Percentiles rank a stretch among this genome's conserved stretches.
Evolutionary conservation across 768 basidiomycete species (phyloP).

Genomic region (Hortiboletus campestris): DNA sequence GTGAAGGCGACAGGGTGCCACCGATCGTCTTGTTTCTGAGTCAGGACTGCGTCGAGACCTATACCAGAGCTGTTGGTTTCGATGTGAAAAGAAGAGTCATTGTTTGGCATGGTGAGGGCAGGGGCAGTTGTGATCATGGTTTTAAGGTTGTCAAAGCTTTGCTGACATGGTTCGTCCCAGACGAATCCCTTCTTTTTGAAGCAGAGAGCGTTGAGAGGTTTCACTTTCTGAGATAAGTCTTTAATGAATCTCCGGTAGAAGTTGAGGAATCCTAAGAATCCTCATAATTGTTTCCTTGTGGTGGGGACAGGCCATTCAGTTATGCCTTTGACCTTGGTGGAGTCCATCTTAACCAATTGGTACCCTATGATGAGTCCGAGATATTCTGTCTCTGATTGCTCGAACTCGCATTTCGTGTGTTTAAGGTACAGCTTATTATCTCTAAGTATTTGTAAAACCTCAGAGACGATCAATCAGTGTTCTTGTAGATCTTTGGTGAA

Average conservation of each 20-base stretch:
- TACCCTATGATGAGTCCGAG: not conserved
- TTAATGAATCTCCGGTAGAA: not conserved
- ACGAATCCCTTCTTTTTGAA: not conserved
- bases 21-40: no score
- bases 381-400: not conserved
- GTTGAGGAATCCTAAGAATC: not conserved
- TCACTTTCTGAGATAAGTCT: not conserved
- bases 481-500: slow-evolving; percentile 30
- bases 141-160: rapidly evolving
- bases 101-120: not conserved
- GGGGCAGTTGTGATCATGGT: not conserved
- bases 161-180: not conserved
- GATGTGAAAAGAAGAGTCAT: no score
- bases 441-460: not conserved
- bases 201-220: not conserved
- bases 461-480: slow-evolving; percentile 8
- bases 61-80: no score
- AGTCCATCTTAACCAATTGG: not conserved
- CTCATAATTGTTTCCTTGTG: not conserved
- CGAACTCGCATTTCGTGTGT: not conserved
- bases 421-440: slow-evolving; percentile 1
- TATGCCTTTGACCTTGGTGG: not conserved
- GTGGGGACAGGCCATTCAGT: not conserved
- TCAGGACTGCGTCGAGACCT: no score
- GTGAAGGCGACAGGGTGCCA: not conserved